phyloP scores from a whole-genome alignment of 2,329 filamentous ascomycete species.

The Sporothrix curviconia region DNA sequence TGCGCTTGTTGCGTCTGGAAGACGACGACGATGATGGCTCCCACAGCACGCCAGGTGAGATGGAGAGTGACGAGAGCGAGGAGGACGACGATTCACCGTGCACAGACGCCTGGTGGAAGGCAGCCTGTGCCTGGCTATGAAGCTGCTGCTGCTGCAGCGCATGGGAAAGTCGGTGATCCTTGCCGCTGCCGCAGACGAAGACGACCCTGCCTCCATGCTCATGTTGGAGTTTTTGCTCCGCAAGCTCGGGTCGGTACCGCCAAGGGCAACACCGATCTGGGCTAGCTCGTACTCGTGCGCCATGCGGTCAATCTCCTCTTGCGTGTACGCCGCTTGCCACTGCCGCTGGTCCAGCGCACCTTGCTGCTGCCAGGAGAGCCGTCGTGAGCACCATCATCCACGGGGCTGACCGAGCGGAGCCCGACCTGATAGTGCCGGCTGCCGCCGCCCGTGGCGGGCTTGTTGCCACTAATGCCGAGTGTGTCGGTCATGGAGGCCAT shows the following conservation, averaged over 20 bases:
- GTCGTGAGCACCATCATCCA: background rate
- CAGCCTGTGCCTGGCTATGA: background rate
- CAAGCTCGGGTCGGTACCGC: constrained; percentile 31
- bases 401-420: background rate
- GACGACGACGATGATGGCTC: constrained; percentile 12
- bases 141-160: background rate
- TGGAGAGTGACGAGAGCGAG: constrained; percentile 9
- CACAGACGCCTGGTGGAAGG: background rate
- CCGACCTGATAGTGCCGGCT: background rate
- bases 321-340: constrained; percentile 1
- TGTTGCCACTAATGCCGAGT: constrained; percentile 12
- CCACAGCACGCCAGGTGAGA: constrained; percentile 11
- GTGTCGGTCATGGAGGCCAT: constrained; percentile 9
- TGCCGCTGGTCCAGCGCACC: background rate
- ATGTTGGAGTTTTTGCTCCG: constrained; percentile 25
- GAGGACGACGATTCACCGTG: background rate
- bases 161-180: background rate
- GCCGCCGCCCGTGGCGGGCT: background rate
- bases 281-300: constrained; percentile 21
- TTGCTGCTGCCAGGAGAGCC: background rate
- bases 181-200: background rate
- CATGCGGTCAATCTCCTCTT: constrained; percentile 25
- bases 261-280: constrained; percentile 38
- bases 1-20: background rate
- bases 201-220: constrained; percentile 20